These are phyloP conservation scores for Biscutella auriculata DNA, from an alignment of 441 rosid genomes.

Conservation along the genomic window DNA sequence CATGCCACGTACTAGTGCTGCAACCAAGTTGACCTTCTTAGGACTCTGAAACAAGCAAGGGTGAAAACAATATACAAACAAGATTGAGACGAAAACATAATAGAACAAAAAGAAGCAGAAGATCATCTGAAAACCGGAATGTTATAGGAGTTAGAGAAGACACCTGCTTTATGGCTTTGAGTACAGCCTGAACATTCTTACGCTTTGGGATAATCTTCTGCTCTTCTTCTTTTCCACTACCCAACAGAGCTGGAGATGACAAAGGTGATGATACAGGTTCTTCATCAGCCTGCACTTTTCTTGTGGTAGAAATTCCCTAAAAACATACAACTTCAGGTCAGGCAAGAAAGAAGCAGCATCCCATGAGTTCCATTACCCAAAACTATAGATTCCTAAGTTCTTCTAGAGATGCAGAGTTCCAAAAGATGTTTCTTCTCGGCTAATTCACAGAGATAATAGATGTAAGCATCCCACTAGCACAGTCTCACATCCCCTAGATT, in stretches of 20 bases:
- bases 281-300: conserved; percentile 34
- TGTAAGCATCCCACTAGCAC: conserved; percentile 8
- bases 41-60: conserved; percentile 58
- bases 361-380: background rate
- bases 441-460: conserved; percentile 25
- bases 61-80: background rate
- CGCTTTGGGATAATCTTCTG: conserved; percentile 50
- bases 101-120: background rate
- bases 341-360: background rate
- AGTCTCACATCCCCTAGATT: background rate
- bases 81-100: background rate
- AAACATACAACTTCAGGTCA: conserved; percentile 5
- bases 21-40: conserved; percentile 84
- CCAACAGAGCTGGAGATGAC: conserved; percentile 40
- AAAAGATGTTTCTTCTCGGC: background rate
- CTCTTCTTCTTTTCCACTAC: conserved; percentile 47
- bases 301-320: conserved; percentile 66
- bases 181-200: conserved; percentile 60
- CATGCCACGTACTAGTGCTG: conserved; percentile 86
- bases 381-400: background rate
- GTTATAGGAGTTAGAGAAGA: background rate
- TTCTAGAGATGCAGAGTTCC: background rate
- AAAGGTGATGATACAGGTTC: conserved; percentile 49
- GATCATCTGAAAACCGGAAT: background rate
- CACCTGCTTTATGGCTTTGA: conserved; percentile 81